Conservation (phyloP, 352 stramenopile genomes). For the Blastocystis sp. region DNA sequence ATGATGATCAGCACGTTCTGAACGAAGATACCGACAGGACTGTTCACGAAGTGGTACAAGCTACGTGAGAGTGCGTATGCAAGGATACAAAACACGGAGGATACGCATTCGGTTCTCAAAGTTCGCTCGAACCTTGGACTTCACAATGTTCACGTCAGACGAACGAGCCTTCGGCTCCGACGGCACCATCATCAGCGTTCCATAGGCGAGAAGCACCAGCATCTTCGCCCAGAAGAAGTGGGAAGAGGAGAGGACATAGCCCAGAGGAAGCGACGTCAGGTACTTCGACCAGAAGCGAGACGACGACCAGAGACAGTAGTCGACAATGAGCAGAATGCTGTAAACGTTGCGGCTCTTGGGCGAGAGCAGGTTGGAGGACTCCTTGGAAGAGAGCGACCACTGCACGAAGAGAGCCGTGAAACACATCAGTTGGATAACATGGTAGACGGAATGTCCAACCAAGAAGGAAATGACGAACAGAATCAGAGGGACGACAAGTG, state of each 20-base stretch:
- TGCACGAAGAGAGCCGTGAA: slow-evolving; percentile 14
- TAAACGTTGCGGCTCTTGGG: background rate
- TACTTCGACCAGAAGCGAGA: slow-evolving; percentile 12
- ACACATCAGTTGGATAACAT: background rate
- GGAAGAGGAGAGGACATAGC: background rate
- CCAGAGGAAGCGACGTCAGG: background rate
- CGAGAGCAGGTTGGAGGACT: background rate
- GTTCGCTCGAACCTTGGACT: background rate
- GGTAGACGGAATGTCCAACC: background rate
- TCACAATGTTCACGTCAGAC: background rate
- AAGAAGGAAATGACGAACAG: background rate
- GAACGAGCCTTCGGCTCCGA: background rate
- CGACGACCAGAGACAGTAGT: background rate
- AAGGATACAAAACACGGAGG: background rate
- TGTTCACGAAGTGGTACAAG: slow-evolving; percentile 50
- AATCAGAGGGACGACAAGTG: background rate
- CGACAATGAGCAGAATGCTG: background rate
- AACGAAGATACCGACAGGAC: slow-evolving; percentile 43
- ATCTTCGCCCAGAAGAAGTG: background rate
- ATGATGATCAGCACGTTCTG: slow-evolving; percentile 49
- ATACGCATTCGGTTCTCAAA: background rate
- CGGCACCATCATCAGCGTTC: background rate
- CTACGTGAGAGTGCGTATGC: background rate
- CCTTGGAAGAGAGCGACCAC: background rate
- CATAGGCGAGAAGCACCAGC: background rate